Evolutionary conservation across 345 rosid species (phyloP).

Genomic region (Populus deltoides): DNA sequence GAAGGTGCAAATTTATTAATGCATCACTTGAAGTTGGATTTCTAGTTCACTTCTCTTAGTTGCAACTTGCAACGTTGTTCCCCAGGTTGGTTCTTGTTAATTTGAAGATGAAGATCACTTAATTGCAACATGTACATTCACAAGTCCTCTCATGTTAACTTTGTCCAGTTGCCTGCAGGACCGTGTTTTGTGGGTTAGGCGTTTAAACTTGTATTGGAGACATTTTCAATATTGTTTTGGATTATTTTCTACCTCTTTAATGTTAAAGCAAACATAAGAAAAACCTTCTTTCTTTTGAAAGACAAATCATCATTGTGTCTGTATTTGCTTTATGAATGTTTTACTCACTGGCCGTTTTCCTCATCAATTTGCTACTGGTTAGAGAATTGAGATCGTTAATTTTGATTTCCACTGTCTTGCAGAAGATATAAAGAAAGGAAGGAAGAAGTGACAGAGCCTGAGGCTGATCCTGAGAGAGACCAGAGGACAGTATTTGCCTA

Average conservation of each 20-base stretch:
- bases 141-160: slow-evolving; percentile 49
- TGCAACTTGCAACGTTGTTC: slow-evolving; percentile 13
- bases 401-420: slow-evolving; percentile 31
- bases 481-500: slow-evolving; percentile 99
- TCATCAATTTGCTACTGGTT: not conserved
- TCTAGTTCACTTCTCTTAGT: slow-evolving; percentile 12
- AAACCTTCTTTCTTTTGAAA: slow-evolving; percentile 20
- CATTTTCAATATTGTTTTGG: slow-evolving; percentile 41
- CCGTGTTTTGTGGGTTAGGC: slow-evolving; percentile 49
- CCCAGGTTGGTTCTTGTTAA: slow-evolving; percentile 47
- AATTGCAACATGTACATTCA: slow-evolving; percentile 36
- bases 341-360: not conserved
- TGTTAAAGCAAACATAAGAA: not conserved
- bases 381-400: slow-evolving; percentile 4
- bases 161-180: slow-evolving; percentile 77
- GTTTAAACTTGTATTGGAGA: slow-evolving; percentile 57
- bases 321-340: slow-evolving; percentile 1
- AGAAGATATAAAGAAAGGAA: slow-evolving; percentile 81
- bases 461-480: slow-evolving; percentile 97
- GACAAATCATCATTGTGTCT: slow-evolving; percentile 1
- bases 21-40: slow-evolving; percentile 26
- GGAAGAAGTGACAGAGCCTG: slow-evolving; percentile 75
- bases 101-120: slow-evolving; percentile 30
- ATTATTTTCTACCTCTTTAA: slow-evolving; percentile 12
- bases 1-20: slow-evolving; percentile 52